These are phyloP conservation scores for Rostrohypoxylon terebratum DNA, from an alignment of 495 filamentous ascomycete genomes.

Conservation along the genomic window DNA sequence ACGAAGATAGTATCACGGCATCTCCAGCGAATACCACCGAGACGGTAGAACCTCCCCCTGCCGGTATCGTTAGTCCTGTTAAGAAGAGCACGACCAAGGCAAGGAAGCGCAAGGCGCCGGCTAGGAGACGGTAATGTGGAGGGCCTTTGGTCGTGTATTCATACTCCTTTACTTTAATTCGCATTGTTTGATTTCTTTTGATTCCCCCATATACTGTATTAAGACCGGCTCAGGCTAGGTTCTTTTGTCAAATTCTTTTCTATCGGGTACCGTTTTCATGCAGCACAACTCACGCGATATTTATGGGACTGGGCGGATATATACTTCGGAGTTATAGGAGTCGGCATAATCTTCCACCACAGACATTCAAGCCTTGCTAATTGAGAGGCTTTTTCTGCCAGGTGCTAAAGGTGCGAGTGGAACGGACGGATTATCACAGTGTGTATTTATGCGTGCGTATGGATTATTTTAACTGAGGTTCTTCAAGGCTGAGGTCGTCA, in stretches of 20 bases:
- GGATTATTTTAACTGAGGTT: background rate
- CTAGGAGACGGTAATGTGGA: slow-evolving; percentile 43
- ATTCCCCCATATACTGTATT: slow-evolving; percentile 41
- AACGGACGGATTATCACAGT: background rate
- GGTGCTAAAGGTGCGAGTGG: slow-evolving; percentile 16
- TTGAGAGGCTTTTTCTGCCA: background rate
- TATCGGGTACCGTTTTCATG: slow-evolving; percentile 1
- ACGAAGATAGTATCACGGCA: slow-evolving; percentile 57
- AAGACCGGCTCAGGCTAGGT: slow-evolving; percentile 35
- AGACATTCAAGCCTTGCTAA: background rate
- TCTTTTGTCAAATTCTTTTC: slow-evolving; percentile 16
- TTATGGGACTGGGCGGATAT: background rate
- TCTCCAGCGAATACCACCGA: slow-evolving; percentile 50
- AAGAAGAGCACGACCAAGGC: slow-evolving; percentile 49
- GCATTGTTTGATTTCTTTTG: slow-evolving; percentile 10
- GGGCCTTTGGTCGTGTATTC: slow-evolving; percentile 29
- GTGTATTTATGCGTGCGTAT: slow-evolving; percentile 5
- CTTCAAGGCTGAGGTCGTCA: background rate
- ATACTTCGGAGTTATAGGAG: slow-evolving; percentile 20
- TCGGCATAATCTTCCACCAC: background rate
- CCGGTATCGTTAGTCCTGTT: slow-evolving; percentile 28
- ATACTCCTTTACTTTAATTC: slow-evolving; percentile 24
- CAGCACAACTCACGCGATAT: slow-evolving; percentile 1
- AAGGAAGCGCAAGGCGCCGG: slow-evolving; percentile 49
- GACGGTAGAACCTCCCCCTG: slow-evolving; percentile 31